Evolutionary conservation across 202 grass and related monocot genomes (phyloP), one percentile per base, ranked within the genome.

Genomic region (Carex sylvatica): DNA sequence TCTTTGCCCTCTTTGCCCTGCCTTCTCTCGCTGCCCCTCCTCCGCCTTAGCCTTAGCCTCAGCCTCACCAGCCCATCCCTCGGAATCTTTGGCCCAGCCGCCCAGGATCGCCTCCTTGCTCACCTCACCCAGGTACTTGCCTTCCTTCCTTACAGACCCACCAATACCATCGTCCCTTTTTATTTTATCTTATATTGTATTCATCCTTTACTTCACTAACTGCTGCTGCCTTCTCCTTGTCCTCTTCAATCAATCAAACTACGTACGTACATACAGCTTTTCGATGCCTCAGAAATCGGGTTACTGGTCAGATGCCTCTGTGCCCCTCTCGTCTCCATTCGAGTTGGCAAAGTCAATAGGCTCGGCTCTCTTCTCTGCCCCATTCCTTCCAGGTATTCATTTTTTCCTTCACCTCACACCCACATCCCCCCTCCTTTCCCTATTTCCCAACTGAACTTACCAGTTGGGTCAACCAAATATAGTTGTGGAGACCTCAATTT

Each of bases 311-410:
- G 92, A 69, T 98, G 89, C 85, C 87, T 98, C 70, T 98, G 91
- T 73, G 83, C 88, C 31, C 96, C 96, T 61, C 91, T 98, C 78
- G 86, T 98, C 90, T 93, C 92, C 52, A 74, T 98, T 20, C 91
- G 92, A 60, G 92, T 92, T 11, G 96, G 96, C 75, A 95, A 89
- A 75, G 84, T 95, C 44, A 84, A 90, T 14, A 87, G 84, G 49
- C 80, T 87, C 3, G 91, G 80, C 2, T 44, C 85, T 23, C 83
- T 95, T 76, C 82, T 99, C 33, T 93, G 96, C 83, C 92, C 96
- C 56, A 92, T 91, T 46, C 5, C 88, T 52, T 47, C 24, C 35
- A 95, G 96, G 96, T 98, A 84, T n/a, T 9, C 23, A 33, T 9
- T 19, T 33, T 35, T 28, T 56, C 46, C 46, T 49, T 49, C 46